Conservation (phyloP, 1,139 yeast genomes). For the Kluyveromyces sp. region DNA sequence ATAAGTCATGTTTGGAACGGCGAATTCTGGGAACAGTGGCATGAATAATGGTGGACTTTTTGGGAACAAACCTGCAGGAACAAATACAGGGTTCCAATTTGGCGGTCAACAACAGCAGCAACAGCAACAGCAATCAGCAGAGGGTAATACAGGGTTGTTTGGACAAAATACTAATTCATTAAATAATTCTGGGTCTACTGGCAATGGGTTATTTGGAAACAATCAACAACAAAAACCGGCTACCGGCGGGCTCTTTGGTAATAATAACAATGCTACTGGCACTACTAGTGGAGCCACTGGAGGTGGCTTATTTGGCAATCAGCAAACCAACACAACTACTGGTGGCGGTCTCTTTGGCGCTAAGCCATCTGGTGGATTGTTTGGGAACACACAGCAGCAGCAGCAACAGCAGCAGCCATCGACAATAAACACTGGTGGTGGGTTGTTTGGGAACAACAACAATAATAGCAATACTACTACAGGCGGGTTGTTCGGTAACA, state of each 20-base stretch:
- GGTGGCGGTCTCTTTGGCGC: not conserved
- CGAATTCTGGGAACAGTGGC: constrained; percentile 8
- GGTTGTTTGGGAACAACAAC: no score
- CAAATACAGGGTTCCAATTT: constrained; percentile 6
- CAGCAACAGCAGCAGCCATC: no score
- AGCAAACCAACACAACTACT: constrained; percentile 8
- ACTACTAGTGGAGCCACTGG: constrained; percentile 22
- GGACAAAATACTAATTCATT: not conserved
- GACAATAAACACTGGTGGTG: no score
- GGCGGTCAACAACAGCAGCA: constrained; percentile 5
- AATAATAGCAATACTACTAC: no score
- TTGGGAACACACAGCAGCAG: constrained; percentile 10
- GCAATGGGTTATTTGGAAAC: constrained; percentile 24
- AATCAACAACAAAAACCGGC: constrained; percentile 7
- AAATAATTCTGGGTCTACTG: constrained; percentile 1
- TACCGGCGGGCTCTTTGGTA: constrained; percentile 18
- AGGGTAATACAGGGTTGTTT: constrained; percentile 1
- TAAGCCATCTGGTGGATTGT: constrained; percentile 18
- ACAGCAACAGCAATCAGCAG: constrained; percentile 2
- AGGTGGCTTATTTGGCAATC: constrained; percentile 29
- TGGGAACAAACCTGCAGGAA: constrained; percentile 15
- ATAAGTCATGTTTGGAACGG: constrained; percentile 3
- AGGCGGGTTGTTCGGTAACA: constrained; percentile 32
- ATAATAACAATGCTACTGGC: not conserved
- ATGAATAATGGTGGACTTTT: constrained; percentile 25